A percentile compares a stretch with the other conserved stretches of the same genome.
These are phyloP conservation scores for Mortierella sp. DNA, from an alignment of 371 early-diverging fungal genomes.

Conservation along the genomic window DNA sequence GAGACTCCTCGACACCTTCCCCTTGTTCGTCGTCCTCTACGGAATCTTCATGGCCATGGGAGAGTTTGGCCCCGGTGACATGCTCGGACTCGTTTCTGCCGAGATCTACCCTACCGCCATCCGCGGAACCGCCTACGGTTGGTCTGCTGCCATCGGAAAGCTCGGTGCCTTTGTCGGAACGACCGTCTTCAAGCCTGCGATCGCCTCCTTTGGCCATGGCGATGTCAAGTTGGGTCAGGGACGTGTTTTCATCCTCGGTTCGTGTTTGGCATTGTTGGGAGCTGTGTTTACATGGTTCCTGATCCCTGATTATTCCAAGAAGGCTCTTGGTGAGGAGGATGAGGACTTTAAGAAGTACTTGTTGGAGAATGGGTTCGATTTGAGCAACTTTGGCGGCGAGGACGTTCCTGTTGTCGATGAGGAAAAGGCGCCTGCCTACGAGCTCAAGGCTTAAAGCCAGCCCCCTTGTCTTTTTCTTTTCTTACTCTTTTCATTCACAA, in stretches of 20 bases:
- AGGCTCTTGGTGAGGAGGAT: constrained; percentile 68
- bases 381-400: constrained; percentile 59
- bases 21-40: constrained; percentile 75
- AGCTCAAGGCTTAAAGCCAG: constrained; percentile 9
- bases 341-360: constrained; percentile 66
- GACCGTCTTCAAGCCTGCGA: constrained; percentile 64
- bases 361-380: constrained; percentile 65
- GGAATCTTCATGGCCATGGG: constrained; percentile 72
- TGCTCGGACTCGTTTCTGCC: constrained; percentile 69
- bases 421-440: constrained; percentile 6
- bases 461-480: background rate
- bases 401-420: background rate
- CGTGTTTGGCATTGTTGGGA: constrained; percentile 65
- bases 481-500: background rate
- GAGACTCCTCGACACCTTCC: constrained; percentile 63
- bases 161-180: constrained; percentile 69
- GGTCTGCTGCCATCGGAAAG: constrained; percentile 73
- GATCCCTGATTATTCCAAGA: constrained; percentile 62
- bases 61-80: constrained; percentile 74
- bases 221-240: constrained; percentile 60
- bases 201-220: constrained; percentile 59
- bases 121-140: constrained; percentile 74
- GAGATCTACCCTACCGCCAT: constrained; percentile 74
- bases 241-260: constrained; percentile 66
- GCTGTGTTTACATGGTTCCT: constrained; percentile 60